These are phyloP conservation scores for Fusarium pseudoanthophilum DNA, from an alignment of 2,329 filamentous ascomycete genomes.

Conservation along the genomic window DNA sequence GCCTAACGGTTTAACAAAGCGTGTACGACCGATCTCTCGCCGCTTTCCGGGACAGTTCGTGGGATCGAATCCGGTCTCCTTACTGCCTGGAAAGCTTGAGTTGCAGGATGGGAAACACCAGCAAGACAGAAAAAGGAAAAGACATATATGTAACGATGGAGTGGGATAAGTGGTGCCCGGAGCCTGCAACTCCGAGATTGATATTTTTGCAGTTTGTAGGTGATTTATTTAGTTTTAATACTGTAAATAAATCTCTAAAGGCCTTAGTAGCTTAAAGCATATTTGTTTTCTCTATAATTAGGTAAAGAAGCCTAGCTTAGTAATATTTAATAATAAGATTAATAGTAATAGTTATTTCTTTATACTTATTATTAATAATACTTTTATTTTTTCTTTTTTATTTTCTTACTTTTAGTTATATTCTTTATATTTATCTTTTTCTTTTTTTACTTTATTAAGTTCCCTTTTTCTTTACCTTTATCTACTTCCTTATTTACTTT, in stretches of 20 bases:
- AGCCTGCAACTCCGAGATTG: background rate
- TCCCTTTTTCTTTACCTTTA: background rate
- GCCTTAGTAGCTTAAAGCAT: background rate
- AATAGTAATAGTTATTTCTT: accelerated
- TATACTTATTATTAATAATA: accelerated
- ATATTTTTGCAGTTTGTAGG: background rate
- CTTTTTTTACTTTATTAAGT: background rate
- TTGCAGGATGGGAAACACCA: background rate
- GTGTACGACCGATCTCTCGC: background rate
- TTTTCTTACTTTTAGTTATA: background rate
- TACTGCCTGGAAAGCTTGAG: background rate
- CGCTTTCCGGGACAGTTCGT: background rate
- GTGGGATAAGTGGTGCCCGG: background rate
- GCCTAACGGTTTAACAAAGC: background rate
- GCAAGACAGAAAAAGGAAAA: background rate
- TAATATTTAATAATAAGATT: background rate
- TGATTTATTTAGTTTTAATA: background rate
- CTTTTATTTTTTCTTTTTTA: background rate
- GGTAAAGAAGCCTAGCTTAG: background rate
- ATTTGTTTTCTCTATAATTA: background rate
- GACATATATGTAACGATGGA: background rate
- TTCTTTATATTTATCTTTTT: background rate
- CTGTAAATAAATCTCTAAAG: background rate
- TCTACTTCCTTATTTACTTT: background rate
- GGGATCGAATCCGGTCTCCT: background rate